A percentile compares a stretch with the other conserved stretches of the same genome.
Evolutionary conservation across 169 alveolate genomes (phyloP).

Genomic region (Eimeria brunetti): DNA sequence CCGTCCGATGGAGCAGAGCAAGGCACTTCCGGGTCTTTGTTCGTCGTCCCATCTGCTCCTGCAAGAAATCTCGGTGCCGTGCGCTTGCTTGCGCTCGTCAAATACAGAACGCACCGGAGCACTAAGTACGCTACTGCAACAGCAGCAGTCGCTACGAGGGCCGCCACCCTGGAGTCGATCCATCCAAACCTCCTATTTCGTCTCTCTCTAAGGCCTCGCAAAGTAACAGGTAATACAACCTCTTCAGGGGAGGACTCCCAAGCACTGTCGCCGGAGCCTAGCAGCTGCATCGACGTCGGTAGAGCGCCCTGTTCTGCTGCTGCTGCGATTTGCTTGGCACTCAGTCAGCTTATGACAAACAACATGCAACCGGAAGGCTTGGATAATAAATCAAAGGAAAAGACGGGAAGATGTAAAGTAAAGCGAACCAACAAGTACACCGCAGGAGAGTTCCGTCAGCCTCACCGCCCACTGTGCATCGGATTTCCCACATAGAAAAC

Average conservation of each 20-base stretch:
- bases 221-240: not conserved
- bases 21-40: not conserved
- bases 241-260: not conserved
- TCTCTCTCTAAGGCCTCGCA: not conserved
- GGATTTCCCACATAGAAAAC: too few relatives aligned
- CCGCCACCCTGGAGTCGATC: not conserved
- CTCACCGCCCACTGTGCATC: too few relatives aligned
- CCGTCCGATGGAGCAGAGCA: not conserved
- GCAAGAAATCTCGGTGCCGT: not conserved
- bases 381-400: not conserved
- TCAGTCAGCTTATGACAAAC: not conserved
- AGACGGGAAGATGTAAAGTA: not conserved
- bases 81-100: not conserved
- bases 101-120: slow-evolving; percentile 9
- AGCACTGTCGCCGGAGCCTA: not conserved
- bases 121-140: not conserved
- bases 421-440: too few relatives aligned
- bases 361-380: not conserved
- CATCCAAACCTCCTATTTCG: not conserved
- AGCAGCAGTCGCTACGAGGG: not conserved
- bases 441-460: too few relatives aligned
- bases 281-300: not conserved
- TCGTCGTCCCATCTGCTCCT: not conserved
- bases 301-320: not conserved
- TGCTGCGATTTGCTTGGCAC: not conserved